Evolutionary conservation across 352 stramenopile genomes (phyloP), one percentile per base, ranked within the genome.

Genomic region (Globisporangium paroecandrum): DNA sequence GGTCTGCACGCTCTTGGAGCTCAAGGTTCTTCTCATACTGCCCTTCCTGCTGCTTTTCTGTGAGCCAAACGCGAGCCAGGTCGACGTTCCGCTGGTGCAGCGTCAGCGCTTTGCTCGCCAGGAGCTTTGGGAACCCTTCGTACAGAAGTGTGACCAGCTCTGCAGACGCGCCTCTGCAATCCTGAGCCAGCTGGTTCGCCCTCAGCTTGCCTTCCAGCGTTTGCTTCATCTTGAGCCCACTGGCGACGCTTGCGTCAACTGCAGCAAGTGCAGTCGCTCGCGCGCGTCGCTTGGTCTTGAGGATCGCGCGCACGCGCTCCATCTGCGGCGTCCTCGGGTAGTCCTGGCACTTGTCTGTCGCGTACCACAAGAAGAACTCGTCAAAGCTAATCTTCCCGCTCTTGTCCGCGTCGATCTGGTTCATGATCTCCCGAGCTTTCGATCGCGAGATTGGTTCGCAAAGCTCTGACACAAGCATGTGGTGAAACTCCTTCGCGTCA

Each of bases 331-430:
- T 81, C 32, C 64, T 18, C 25, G 72, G 75, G 36, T 77, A 77
- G 49, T 85, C 77, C 64, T 85, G 77, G 58, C 75, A 82, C n/a
- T 81, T 85, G 20, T 82, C 70, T 5, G 69, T 72, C 7, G 75
- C 77, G 51, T 85, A 85, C 77, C 77, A 85, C 36, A 73, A 53
- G 59, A 82, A 85, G 58, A 85, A 85, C 68, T 85, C 77, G 55
- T 77, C 57, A 58, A 85, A 81, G 49, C 82, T 75, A 53, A 85
- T 81, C 46, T 72, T 76, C 13, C 75, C 77, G 54, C 75, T 85
- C 36, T 69, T 66, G 38, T 85, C 75, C 5, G 32, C 43, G 49
- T 82, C 77, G 22, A 85, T 68, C 43, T 79, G 61, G 36, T 68
- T 70, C 68, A 82, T 76, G 43, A 81, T 69, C n/a, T 72, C 59